phyloP scores from a whole-genome alignment of 805 yeast genomes.

The Lachancea lanzarotensis region DNA sequence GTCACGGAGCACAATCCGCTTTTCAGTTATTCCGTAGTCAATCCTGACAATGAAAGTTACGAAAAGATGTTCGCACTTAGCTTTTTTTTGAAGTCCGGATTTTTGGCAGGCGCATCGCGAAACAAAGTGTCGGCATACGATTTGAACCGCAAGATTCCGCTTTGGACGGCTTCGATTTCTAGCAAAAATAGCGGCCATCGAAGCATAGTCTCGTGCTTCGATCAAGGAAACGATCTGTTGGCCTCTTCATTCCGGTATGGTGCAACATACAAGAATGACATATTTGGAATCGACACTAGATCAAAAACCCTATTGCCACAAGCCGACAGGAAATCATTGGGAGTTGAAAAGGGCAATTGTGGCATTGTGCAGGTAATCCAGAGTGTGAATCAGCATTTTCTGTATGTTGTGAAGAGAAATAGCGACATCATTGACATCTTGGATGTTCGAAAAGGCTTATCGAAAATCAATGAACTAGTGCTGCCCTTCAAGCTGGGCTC shows the following conservation, averaged over 20 bases:
- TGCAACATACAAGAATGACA: slow-evolving; percentile 30
- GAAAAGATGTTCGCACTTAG: slow-evolving; percentile 28
- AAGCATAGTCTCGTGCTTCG: slow-evolving; percentile 28
- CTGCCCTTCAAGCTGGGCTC: slow-evolving; percentile 20
- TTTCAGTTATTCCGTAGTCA: slow-evolving; percentile 27
- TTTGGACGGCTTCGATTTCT: slow-evolving; percentile 10
- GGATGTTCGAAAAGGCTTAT: slow-evolving; percentile 27
- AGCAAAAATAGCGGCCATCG: slow-evolving; percentile 9
- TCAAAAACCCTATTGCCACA: slow-evolving; percentile 2
- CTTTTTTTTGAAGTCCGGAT: slow-evolving; percentile 18
- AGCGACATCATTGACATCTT: slow-evolving; percentile 28
- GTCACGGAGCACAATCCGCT: slow-evolving; percentile 16
- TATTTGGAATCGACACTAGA: slow-evolving; percentile 23
- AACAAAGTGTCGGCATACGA: slow-evolving; percentile 30
- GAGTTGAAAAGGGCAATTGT: slow-evolving; percentile 7
- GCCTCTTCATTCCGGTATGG: slow-evolving; percentile 8
- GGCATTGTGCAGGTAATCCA: slow-evolving; percentile 34
- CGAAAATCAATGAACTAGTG: slow-evolving; percentile 12
- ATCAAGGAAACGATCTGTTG: slow-evolving; percentile 4
- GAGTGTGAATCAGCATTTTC: slow-evolving; percentile 33
- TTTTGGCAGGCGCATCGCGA: slow-evolving; percentile 31
- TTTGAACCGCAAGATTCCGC: slow-evolving; percentile 21
- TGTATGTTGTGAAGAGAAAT: slow-evolving; percentile 32
- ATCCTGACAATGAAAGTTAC: slow-evolving; percentile 31
- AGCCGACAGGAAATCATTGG: not conserved